These are phyloP conservation scores for Rosellinia necatrix DNA, from an alignment of 2,329 filamentous ascomycete genomes.

Conservation along the genomic window DNA sequence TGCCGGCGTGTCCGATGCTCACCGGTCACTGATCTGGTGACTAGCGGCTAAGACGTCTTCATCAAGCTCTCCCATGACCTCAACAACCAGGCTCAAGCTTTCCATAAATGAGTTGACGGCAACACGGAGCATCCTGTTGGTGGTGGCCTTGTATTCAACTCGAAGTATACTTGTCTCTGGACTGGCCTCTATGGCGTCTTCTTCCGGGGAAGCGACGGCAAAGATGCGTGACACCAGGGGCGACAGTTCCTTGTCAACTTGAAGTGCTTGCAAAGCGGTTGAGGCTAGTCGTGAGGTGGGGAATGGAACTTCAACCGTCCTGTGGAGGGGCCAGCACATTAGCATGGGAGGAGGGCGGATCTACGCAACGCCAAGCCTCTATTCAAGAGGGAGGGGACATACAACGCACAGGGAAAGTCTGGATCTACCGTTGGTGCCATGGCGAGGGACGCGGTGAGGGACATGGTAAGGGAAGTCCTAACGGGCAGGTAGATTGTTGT, in stretches of 20 bases:
- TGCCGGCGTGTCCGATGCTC: background rate
- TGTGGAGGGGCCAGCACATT: conserved; percentile 45
- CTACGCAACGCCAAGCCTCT: conserved; percentile 8
- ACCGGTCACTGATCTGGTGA: conserved; percentile 17
- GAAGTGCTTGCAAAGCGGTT: conserved; percentile 74
- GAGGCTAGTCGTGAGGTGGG: conserved; percentile 78
- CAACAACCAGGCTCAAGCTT: conserved; percentile 79
- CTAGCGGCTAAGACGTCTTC: conserved; percentile 70
- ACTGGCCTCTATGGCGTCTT: conserved; percentile 30
- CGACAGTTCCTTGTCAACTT: conserved; percentile 89
- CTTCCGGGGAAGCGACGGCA: conserved; percentile 50
- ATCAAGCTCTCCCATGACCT: conserved; percentile 90
- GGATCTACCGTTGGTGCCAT: conserved; percentile 50
- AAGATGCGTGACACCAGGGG: conserved; percentile 78
- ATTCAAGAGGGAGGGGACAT: conserved; percentile 40
- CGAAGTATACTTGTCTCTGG: conserved; percentile 58
- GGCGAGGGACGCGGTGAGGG: conserved; percentile 34
- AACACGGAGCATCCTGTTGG: conserved; percentile 94
- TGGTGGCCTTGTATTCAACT: conserved; percentile 83
- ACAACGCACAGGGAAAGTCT: conserved; percentile 68
- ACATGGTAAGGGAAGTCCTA: no score
- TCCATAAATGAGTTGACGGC: conserved; percentile 97
- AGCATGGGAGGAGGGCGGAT: conserved; percentile 22
- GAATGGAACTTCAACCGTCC: conserved; percentile 78
- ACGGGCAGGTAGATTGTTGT: background rate